A percentile compares a stretch with the other conserved stretches of the same genome.
phyloP scores from a whole-genome alignment of 768 basidiomycete genomes.

The Pleurotus djamor region DNA sequence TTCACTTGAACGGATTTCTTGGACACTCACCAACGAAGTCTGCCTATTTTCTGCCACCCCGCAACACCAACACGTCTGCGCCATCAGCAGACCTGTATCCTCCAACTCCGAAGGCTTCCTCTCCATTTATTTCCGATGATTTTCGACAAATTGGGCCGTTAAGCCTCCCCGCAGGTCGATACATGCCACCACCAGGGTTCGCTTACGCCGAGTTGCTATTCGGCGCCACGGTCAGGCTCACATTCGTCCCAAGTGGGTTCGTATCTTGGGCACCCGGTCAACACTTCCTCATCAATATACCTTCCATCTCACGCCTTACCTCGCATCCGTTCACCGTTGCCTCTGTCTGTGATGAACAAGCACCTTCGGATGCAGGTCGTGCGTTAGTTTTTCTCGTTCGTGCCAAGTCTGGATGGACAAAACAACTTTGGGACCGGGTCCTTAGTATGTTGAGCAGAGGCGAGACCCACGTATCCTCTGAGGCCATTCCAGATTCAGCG shows the following conservation, averaged over 20 bases:
- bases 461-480: slow-evolving; percentile 19
- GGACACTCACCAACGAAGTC: slow-evolving; percentile 13
- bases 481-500: slow-evolving; percentile 24
- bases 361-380: slow-evolving; percentile 41
- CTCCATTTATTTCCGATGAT: neutral
- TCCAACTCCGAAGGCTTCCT: neutral
- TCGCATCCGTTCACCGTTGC: slow-evolving; percentile 77
- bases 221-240: slow-evolving; percentile 69
- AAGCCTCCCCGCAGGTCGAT: slow-evolving; percentile 14
- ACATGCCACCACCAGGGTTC: slow-evolving; percentile 62
- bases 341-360: slow-evolving; percentile 51
- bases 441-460: slow-evolving; percentile 27
- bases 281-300: slow-evolving; percentile 68
- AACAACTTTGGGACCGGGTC: slow-evolving; percentile 59
- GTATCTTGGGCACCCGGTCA: slow-evolving; percentile 78
- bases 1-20: slow-evolving; percentile 58
- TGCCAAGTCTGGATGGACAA: slow-evolving; percentile 69
- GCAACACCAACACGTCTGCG: neutral
- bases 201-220: slow-evolving; percentile 68
- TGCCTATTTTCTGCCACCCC: neutral
- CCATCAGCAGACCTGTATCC: neutral
- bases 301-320: slow-evolving; percentile 56
- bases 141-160: neutral
- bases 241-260: slow-evolving; percentile 52
- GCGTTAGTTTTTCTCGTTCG: slow-evolving; percentile 68